phyloP scores from a whole-genome alignment of 2,329 filamentous ascomycete species.

The Hypoxylon sp. region DNA sequence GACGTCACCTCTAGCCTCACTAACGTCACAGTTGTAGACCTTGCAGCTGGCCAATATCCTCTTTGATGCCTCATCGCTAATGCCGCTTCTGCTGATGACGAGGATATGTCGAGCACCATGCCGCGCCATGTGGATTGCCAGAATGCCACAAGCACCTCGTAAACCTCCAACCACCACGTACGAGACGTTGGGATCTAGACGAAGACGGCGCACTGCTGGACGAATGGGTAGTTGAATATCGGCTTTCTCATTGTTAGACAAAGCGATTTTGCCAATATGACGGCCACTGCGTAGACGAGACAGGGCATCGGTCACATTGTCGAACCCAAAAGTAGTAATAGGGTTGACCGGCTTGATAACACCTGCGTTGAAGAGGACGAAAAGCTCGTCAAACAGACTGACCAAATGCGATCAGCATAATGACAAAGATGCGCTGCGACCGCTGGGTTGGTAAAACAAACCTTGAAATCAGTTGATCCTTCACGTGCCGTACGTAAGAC shows the following conservation, averaged over 20 bases:
- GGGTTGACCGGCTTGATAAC: slow-evolving; percentile 44
- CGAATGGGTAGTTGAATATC: slow-evolving; percentile 39
- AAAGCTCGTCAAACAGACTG: slow-evolving; percentile 9
- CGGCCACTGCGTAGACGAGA: slow-evolving; percentile 45
- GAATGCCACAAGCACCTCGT: slow-evolving; percentile 46
- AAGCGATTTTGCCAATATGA: slow-evolving; percentile 51
- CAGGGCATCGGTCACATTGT: too few species aligned
- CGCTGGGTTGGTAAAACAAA: too few species aligned
- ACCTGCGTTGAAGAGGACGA: slow-evolving; percentile 18
- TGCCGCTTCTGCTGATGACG: slow-evolving; percentile 17
- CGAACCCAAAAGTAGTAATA: slow-evolving; percentile 41
- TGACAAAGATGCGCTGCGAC: too few species aligned
- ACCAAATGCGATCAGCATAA: too few species aligned
- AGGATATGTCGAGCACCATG: slow-evolving; percentile 47
- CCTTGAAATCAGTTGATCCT: too few species aligned
- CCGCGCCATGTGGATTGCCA: slow-evolving; percentile 46
- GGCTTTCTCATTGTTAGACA: slow-evolving; percentile 10
- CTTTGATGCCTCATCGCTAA: neutral
- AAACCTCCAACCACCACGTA: slow-evolving; percentile 52
- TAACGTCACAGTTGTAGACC: neutral
- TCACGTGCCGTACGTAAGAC: slow-evolving; percentile 15
- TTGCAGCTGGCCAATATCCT: too few species aligned
- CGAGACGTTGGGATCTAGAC: slow-evolving; percentile 34
- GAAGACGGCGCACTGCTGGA: slow-evolving; percentile 27
- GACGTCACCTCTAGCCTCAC: slow-evolving; percentile 31